Base-by-base conservation (phyloP, 805 yeast species). In the Priceomyces castillae region DNA sequence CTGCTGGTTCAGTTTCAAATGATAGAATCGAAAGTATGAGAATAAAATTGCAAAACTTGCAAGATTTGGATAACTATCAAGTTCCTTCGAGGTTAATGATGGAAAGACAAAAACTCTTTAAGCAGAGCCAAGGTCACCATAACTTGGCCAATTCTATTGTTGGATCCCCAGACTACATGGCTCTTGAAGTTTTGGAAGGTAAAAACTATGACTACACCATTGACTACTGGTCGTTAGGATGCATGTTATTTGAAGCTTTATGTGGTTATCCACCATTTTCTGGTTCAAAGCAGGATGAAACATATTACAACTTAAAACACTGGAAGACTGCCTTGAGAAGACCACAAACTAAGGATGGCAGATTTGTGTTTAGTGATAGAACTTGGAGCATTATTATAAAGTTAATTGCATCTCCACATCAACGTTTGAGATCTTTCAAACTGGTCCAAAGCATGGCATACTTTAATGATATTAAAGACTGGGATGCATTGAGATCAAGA, bases 91-190 rank as follows among this genome's bases (percentile, higher is more conserved):
- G 88, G 58, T 77, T 95, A 3, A 80, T 92, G 57, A 77, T 77
- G 41, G 97, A 95, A 65, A 82, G 99, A 67, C 96, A 92, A 65
- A 76, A 80, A 56, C 72, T 90, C 60, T 94, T 90, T 65, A 81
- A 87, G 49, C 81, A 84, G n/a, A 80, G 95, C 52, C 84, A 81
- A 46, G 77, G 77, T 28, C 96, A 90, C 54, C 77, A 87, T 46
- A 89, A 86, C 54, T 84, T 86, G 57, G 98, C 99, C 14, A 87
- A 88, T 56, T 89, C 97, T 1, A 88, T 92, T 53, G 99, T 94
- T 12, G 99, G 99, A 1, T 86, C 96, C 4, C 99, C 99, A 1
- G 99, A 94, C 65, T 94, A 94, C 61, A 94, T 94, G 99, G 99
- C 99, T 1, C 74, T 94, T 40, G 99, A 94, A 64, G 98, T 94